Evolutionary conservation across 2,329 filamentous ascomycete genomes (phyloP).

Genomic region (Botrytis medusae): DNA sequence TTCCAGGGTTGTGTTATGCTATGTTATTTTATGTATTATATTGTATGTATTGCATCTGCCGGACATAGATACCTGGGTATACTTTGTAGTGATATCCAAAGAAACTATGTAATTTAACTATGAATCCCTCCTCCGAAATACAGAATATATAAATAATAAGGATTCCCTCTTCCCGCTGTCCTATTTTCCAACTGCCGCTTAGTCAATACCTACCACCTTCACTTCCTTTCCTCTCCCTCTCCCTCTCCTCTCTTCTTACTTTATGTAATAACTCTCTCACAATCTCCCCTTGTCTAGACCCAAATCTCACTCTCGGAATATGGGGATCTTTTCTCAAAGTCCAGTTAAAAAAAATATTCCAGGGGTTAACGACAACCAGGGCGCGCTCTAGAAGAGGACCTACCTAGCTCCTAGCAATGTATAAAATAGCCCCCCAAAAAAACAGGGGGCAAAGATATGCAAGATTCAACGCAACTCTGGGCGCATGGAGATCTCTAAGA

Average conservation of each 20-base stretch:
- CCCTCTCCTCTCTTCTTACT: neutral
- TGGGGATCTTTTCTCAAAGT: neutral
- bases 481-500: neutral
- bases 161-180: neutral
- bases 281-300: neutral
- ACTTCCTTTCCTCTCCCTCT: neutral
- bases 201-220: neutral
- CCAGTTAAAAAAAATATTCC: neutral
- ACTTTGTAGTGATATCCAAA: neutral
- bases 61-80: neutral
- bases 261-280: neutral
- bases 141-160: neutral
- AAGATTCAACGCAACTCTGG: slow-evolving; percentile 2
- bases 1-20: too few species aligned
- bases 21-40: too few species aligned
- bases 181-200: neutral
- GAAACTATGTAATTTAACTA: neutral
- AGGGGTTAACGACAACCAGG: neutral
- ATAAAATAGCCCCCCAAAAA: neutral
- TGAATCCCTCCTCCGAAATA: neutral
- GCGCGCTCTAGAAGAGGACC: neutral
- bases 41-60: neutral
- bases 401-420: neutral
- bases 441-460: slow-evolving; percentile 2
- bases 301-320: neutral